Evolutionary conservation across 176 grass and related monocot species (phyloP).

Genomic region (Oryza punctata): DNA sequence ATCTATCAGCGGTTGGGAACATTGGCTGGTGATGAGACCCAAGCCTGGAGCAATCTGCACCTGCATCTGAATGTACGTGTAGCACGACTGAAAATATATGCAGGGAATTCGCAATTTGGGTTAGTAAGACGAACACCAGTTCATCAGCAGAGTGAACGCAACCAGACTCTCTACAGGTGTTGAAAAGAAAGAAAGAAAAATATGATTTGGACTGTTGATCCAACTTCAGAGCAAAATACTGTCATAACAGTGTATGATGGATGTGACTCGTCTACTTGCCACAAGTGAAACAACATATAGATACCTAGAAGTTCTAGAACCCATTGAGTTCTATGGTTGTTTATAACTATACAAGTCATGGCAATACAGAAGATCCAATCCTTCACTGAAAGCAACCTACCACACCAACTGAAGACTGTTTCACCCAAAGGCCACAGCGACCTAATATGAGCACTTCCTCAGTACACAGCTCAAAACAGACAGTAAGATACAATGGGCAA

Average conservation of each 20-base stretch:
- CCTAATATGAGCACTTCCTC: slow-evolving; percentile 1
- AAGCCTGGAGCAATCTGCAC: neutral
- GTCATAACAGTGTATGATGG: neutral
- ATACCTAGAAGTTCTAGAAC: slow-evolving; percentile 28
- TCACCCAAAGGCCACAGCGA: slow-evolving; percentile 1
- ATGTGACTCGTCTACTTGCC: neutral
- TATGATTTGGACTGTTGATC: neutral
- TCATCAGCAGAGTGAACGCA: neutral
- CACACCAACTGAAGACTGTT: neutral
- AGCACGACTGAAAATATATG: neutral
- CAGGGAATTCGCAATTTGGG: neutral
- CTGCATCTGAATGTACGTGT: neutral
- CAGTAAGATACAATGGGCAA: neutral
- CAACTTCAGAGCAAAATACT: neutral
- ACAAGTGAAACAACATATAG: neutral
- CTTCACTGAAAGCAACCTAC: neutral
- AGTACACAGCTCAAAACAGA: neutral
- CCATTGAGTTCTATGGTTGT: slow-evolving; percentile 4
- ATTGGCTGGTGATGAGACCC: neutral
- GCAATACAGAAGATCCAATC: neutral
- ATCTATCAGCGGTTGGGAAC: neutral
- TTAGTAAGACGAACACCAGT: neutral
- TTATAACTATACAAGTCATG: slow-evolving; percentile 1
- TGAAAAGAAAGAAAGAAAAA: neutral
- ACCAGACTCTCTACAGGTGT: neutral